These are phyloP conservation scores for Candolleomyces eurysporus DNA, from an alignment of 768 basidiomycete species.

Conservation along the genomic window DNA sequence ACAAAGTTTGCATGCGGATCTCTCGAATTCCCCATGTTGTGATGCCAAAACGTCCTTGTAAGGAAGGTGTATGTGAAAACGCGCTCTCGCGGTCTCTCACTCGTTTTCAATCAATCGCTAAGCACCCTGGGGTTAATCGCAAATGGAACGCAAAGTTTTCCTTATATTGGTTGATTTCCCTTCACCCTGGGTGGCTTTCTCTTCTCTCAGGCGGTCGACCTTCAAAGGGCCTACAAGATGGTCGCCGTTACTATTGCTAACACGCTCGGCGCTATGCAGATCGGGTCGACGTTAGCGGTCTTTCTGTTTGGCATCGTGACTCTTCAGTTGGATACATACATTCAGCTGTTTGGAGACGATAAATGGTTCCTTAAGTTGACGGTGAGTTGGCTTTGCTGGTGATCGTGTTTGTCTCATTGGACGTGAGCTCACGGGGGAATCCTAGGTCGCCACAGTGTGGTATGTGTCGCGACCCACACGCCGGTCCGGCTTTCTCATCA, in stretches of 20 bases:
- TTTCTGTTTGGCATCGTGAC: conserved; percentile 26
- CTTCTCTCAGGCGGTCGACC: no score
- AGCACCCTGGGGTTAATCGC: no score
- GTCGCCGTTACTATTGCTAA: conserved; percentile 5
- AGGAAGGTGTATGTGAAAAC: no score
- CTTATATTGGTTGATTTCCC: no score
- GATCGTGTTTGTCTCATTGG: neutral
- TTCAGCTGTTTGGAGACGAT: conserved; percentile 19
- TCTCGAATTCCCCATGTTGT: no score
- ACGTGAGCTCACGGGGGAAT: neutral
- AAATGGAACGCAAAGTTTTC: no score
- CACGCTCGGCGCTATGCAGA: conserved; percentile 21
- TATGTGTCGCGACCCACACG: neutral
- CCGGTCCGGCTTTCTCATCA: neutral
- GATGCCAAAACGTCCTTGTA: no score
- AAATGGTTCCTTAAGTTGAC: conserved; percentile 13
- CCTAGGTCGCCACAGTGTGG: neutral
- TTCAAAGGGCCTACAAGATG: neutral
- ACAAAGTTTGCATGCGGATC: no score
- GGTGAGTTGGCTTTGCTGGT: conserved; percentile 13
- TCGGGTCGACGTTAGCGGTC: conserved; percentile 18
- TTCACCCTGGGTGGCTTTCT: no score
- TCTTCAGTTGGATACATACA: conserved; percentile 22
- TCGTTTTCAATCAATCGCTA: no score
- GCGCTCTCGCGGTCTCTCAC: no score